These are phyloP conservation scores for Phytophthora meadii DNA, from an alignment of 352 stramenopile genomes.

Conservation along the genomic window DNA sequence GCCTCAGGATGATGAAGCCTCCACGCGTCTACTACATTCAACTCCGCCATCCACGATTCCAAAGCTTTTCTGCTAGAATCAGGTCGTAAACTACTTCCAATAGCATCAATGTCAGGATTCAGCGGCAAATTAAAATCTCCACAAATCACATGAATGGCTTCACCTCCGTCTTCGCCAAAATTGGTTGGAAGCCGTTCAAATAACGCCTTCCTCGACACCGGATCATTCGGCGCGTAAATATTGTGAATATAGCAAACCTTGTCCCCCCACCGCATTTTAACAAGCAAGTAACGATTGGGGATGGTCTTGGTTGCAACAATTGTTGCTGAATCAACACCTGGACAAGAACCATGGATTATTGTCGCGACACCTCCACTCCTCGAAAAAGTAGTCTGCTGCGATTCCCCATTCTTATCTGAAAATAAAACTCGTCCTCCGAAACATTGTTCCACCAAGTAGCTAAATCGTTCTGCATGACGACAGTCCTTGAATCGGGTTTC, in stretches of 20 bases:
- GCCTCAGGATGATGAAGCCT: slow-evolving; percentile 13
- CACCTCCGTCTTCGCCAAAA: slow-evolving; percentile 2
- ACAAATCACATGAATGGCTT: slow-evolving; percentile 4
- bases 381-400: neutral
- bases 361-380: slow-evolving; percentile 8
- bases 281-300: neutral
- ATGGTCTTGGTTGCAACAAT: neutral
- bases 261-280: neutral
- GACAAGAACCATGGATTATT: slow-evolving; percentile 15
- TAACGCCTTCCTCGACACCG: neutral
- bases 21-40: slow-evolving; percentile 7
- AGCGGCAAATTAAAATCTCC: neutral
- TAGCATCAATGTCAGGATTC: neutral
- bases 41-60: neutral
- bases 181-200: slow-evolving; percentile 2
- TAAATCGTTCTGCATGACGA: neutral
- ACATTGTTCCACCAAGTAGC: slow-evolving; percentile 1
- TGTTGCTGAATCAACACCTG: neutral
- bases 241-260: slow-evolving; percentile 9
- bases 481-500: slow-evolving; percentile 3
- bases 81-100: neutral
- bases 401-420: slow-evolving; percentile 6
- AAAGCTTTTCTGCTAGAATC: neutral
- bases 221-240: slow-evolving; percentile 15
- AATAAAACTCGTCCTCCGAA: slow-evolving; percentile 2